Conservation (phyloP, 495 filamentous ascomycete genomes). For the Hypoxylon cercidicola region DNA sequence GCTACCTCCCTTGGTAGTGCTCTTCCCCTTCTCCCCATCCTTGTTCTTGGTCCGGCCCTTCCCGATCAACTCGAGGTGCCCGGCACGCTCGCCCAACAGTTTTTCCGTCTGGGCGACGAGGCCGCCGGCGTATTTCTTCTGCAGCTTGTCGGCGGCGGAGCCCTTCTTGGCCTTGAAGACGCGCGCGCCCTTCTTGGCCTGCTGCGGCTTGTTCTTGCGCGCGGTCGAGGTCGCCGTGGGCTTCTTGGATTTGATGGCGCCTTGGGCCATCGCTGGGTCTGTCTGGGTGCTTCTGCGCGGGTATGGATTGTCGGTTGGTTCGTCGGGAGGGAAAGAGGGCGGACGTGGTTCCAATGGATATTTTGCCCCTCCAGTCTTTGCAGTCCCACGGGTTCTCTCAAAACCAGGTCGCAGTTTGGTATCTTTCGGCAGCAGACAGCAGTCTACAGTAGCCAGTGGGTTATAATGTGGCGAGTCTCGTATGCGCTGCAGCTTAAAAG, state of each 20-base stretch:
- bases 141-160: conserved; percentile 52
- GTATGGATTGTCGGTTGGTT: too few relatives aligned
- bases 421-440: too few relatives aligned
- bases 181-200: conserved; percentile 48
- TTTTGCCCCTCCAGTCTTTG: too few relatives aligned
- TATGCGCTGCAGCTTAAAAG: too few relatives aligned
- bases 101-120: conserved; percentile 57
- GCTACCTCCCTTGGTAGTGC: conserved; percentile 53
- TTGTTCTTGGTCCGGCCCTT: conserved; percentile 54
- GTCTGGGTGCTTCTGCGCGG: too few relatives aligned
- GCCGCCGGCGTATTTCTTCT: conserved; percentile 54
- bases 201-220: conserved; percentile 47
- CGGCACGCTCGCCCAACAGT: conserved; percentile 58
- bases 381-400: too few relatives aligned
- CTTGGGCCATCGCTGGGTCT: conserved; percentile 56
- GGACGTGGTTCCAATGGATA: too few relatives aligned
- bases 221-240: conserved; percentile 33
- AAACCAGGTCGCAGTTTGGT: too few relatives aligned
- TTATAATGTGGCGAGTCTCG: too few relatives aligned
- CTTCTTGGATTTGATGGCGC: conserved; percentile 52
- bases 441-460: too few relatives aligned
- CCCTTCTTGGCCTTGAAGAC: conserved; percentile 50
- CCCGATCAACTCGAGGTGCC: conserved; percentile 61
- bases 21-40: conserved; percentile 37
- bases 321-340: too few relatives aligned